Evolutionary conservation across 495 filamentous ascomycete genomes (phyloP).

Genomic region (Lentithecium fluviatile): DNA sequence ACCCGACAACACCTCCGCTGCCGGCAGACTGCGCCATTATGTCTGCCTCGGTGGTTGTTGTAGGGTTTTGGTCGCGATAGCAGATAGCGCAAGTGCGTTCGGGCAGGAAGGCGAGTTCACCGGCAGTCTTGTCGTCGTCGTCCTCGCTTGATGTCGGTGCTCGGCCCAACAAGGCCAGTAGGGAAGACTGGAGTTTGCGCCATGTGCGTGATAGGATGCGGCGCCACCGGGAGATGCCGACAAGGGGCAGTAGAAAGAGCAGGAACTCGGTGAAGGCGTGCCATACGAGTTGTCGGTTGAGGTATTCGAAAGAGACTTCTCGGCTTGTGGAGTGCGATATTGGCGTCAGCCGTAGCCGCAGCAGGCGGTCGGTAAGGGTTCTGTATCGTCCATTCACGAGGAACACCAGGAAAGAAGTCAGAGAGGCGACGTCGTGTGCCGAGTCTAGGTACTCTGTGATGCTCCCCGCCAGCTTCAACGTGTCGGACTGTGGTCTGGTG

Average conservation of each 20-base stretch:
- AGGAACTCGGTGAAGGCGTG: conserved; percentile 98
- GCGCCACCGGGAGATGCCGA: conserved; percentile 90
- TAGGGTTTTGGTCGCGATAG: conserved; percentile 84
- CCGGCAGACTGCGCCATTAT: conserved; percentile 55
- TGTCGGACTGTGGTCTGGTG: conserved; percentile 41
- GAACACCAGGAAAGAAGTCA: conserved; percentile 85
- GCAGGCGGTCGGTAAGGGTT: conserved; percentile 81
- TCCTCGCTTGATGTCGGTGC: conserved; percentile 48
- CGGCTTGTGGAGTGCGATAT: conserved; percentile 77
- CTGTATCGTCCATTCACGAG: conserved; percentile 86
- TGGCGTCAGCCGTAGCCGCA: conserved; percentile 82
- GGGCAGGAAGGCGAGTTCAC: conserved; percentile 81
- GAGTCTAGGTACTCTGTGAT: conserved; percentile 68
- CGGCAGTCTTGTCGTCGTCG: conserved; percentile 54
- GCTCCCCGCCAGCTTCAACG: conserved; percentile 59
- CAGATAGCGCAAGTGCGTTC: conserved; percentile 98
- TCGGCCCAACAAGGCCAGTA: conserved; percentile 50
- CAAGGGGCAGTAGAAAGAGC: conserved; percentile 88
- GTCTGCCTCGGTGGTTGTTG: conserved; percentile 57
- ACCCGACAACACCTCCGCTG: conserved; percentile 75
- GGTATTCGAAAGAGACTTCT: conserved; percentile 94
- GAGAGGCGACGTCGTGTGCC: conserved; percentile 73
- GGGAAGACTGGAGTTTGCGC: conserved; percentile 67
- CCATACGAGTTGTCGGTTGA: conserved; percentile 97
- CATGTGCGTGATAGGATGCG: conserved; percentile 82